Conservation (phyloP, 2,329 filamentous ascomycete genomes). For the Dothidotthia symphoricarpi region DNA sequence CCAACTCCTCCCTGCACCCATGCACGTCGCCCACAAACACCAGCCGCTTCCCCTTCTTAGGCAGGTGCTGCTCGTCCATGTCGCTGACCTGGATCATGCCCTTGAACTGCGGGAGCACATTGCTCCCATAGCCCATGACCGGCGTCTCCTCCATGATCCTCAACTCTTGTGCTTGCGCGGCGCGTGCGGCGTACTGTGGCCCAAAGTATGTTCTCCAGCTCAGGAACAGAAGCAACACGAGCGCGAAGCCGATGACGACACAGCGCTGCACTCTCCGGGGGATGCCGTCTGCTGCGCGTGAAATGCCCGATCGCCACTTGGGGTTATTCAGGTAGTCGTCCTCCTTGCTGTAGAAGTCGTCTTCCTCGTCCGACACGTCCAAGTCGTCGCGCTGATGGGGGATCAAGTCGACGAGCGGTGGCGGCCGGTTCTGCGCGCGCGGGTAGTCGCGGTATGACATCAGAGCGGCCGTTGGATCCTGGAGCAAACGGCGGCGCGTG, state of each 20-base stretch:
- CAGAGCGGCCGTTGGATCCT: slow-evolving; percentile 1
- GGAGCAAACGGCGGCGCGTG: background rate
- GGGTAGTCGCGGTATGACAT: slow-evolving; percentile 30
- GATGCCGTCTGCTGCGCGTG: slow-evolving; percentile 26
- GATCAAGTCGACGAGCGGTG: slow-evolving; percentile 34
- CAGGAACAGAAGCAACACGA: slow-evolving; percentile 31
- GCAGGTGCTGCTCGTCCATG: slow-evolving; percentile 50
- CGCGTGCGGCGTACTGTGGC: slow-evolving; percentile 34
- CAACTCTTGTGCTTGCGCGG: slow-evolving; percentile 34
- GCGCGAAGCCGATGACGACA: slow-evolving; percentile 32
- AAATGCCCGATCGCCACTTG: slow-evolving; percentile 32
- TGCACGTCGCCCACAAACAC: slow-evolving; percentile 90
- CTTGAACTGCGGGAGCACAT: slow-evolving; percentile 49
- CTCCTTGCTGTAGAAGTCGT: slow-evolving; percentile 38
- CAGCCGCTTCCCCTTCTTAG: slow-evolving; percentile 57
- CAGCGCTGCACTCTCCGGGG: slow-evolving; percentile 39
- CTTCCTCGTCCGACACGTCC: slow-evolving; percentile 43
- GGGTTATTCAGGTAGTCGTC: slow-evolving; percentile 35
- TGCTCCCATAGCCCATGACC: slow-evolving; percentile 46
- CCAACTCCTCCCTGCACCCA: slow-evolving; percentile 68
- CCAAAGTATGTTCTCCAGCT: slow-evolving; percentile 41
- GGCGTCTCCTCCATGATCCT: slow-evolving; percentile 35
- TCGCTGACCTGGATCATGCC: slow-evolving; percentile 52
- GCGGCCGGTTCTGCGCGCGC: slow-evolving; percentile 12
- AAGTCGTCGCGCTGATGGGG: slow-evolving; percentile 25